phyloP scores from a whole-genome alignment of 495 filamentous ascomycete genomes.

The Aspergillus diversus region DNA sequence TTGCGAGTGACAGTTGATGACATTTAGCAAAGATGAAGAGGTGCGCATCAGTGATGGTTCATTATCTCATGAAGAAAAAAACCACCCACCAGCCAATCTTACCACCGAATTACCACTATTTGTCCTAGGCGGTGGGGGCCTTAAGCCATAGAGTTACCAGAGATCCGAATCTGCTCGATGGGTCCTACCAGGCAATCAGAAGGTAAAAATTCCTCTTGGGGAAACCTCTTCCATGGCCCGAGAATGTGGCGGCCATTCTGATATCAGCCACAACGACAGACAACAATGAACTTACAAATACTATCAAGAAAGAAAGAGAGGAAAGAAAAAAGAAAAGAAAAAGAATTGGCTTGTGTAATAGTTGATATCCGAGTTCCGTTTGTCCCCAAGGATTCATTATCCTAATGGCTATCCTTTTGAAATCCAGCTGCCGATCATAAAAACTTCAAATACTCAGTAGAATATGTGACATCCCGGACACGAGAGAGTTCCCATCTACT shows the following conservation, averaged over 20 bases:
- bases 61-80: not conserved
- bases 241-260: not conserved
- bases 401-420: conserved; percentile 4
- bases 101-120: not conserved
- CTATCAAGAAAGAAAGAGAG: not conserved
- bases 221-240: not conserved
- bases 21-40: no score
- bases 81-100: not conserved
- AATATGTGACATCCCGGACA: conserved; percentile 29
- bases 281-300: no score
- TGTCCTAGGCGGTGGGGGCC: not conserved
- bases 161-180: conserved; percentile 3
- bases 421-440: conserved; percentile 4
- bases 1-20: no score
- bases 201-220: not conserved
- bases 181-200: not conserved
- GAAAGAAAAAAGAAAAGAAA: not conserved
- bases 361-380: conserved; percentile 1
- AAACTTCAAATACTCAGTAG: conserved; percentile 21
- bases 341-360: not conserved
- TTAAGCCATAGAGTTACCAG: not conserved
- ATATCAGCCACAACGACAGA: not conserved
- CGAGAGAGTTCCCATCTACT: conserved; percentile 24
- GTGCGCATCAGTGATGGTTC: not conserved
- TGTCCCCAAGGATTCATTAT: conserved; percentile 6